A percentile compares a stretch with the other conserved stretches of the same genome.
Conservation (phyloP, 176 grass and related monocot genomes). For the Rhipidocladum racemiflorum region DNA sequence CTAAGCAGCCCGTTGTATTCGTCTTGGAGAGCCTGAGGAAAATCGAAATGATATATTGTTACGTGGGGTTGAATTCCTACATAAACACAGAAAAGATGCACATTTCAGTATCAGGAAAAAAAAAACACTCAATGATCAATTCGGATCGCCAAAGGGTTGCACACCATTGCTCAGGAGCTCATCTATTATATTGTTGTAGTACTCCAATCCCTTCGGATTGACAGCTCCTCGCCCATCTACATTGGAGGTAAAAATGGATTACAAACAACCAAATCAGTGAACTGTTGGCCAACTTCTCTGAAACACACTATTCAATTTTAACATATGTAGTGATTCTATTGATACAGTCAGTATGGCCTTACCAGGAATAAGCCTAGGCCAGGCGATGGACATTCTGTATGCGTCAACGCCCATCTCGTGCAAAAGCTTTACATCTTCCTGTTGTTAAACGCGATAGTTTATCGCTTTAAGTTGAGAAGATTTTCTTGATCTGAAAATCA, state of each 20-base stretch:
- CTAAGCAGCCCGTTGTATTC: slow-evolving; percentile 65
- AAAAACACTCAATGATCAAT: neutral
- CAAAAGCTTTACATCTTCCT: slow-evolving; percentile 96
- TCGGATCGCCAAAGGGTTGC: neutral
- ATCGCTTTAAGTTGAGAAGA: neutral
- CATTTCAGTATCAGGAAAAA: neutral
- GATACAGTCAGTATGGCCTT: neutral
- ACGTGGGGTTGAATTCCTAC: slow-evolving; percentile 87
- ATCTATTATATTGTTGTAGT: slow-evolving; percentile 92
- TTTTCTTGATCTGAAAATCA: neutral
- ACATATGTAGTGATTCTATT: neutral
- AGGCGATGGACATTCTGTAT: slow-evolving; percentile 84
- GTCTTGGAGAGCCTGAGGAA: slow-evolving; percentile 80
- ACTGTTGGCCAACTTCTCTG: neutral
- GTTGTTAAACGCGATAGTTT: neutral
- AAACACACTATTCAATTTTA: neutral
- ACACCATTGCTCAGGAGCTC: slow-evolving; percentile 75
- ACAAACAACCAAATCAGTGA: neutral
- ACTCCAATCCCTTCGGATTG: slow-evolving; percentile 73
- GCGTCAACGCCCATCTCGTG: slow-evolving; percentile 78
- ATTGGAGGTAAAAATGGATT: slow-evolving; percentile 8
- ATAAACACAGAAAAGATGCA: slow-evolving; percentile 18
- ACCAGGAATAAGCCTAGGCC: slow-evolving; percentile 89
- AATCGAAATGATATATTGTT: slow-evolving; percentile 88
- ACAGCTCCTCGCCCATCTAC: slow-evolving; percentile 82